Evolutionary conservation across 306 rosid species (phyloP), one percentile per base, ranked within the genome.

Genomic region (Vicia faba): DNA sequence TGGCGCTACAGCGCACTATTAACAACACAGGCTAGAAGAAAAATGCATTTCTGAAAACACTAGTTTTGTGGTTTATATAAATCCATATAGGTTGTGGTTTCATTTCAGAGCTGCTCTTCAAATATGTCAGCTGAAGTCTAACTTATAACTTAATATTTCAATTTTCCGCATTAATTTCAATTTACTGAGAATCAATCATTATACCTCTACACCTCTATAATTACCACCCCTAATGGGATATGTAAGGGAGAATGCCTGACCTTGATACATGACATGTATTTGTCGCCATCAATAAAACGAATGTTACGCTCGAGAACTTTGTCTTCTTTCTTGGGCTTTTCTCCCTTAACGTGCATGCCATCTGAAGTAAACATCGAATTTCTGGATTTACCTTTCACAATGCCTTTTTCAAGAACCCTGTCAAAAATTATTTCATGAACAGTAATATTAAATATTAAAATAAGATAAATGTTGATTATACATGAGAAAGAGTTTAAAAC

Each of bases 211-310:
- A 15, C 65, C 13, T 35, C 58, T 58, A 77, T 7, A 16, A 65
- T 61, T 46, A 66, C 62, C 49, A 54, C 64, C 64, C 49, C 68
- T 57, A n/a, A 63, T 19, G 60, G 44, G 62, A 61, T 70, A 56
- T 64, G 57, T 3, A 51, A 55, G 72, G 33, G 67, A 50, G 44
- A 73, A 45, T 46, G 81, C 69, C 85, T 45, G 70, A 93, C 97
- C 99, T 90, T 93, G 83, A 90, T 80, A 83, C 85, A 93, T 66
- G 99, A 93, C 97, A 93, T 93, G 69, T 93, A 93, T 71, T 82
- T 85, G 72, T 87, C 84, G 67, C 95, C 86, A 45, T 90, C 95
- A 16, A 73, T 86, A 53, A 80, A 77, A 71, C 66, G 80, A 46
- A 66, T 76, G 73, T 75, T 79, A 25, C 62, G 87, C 72, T 79